Base-by-base conservation (phyloP, 805 yeast species). In the Saccharomycopsis fibuligera region DNA sequence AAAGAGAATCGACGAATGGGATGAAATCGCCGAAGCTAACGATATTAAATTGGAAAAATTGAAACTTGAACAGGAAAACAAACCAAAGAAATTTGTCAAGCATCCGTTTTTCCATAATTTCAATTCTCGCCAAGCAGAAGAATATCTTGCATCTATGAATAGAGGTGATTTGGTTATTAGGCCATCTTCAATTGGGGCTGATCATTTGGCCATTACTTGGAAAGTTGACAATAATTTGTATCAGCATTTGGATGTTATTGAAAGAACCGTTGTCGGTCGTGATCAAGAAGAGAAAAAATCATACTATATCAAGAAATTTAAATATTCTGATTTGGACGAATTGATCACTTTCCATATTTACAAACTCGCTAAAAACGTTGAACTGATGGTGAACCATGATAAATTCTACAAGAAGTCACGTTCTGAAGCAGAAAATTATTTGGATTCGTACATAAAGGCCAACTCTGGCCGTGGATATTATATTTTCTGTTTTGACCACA, bases 151-250 rank as follows among this genome's bases (percentile, higher is more conserved):
- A 19, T 86, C 96, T 22, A 77, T 84, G 62, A 78, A 82, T 38
- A 83, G 90, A 55, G 99, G 99, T 46, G 96, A 87, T 57, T 78
- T 88, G 67, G 96, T 93, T 19, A 85, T 93, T 48, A 78, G 99
- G 57, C 99, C 98, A 17, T 88, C 97, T 0, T 87, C 96, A 8
- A 79, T 82, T 54, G 99, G 99, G 38, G 73, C 77, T 41, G 86
- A 87, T 54, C 96, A 82, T 64, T 73, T 93, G 57, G 89, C 96
- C 2, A 82, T 91, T 37, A 91, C 99, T 0, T 93, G 98, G 97
- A 93, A 93, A 63, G 90, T 93, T 41, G 93, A 86, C 51, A 91
- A 86, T 61, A 85, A 83, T 62, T 68, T 91, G 54, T 93, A 84
- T 68, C 98, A 93, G 63, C 98, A 93, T 63, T 70, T 93, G 55